phyloP scores from a whole-genome alignment of 2,329 filamentous ascomycete species.

The Fusarium illudens region DNA sequence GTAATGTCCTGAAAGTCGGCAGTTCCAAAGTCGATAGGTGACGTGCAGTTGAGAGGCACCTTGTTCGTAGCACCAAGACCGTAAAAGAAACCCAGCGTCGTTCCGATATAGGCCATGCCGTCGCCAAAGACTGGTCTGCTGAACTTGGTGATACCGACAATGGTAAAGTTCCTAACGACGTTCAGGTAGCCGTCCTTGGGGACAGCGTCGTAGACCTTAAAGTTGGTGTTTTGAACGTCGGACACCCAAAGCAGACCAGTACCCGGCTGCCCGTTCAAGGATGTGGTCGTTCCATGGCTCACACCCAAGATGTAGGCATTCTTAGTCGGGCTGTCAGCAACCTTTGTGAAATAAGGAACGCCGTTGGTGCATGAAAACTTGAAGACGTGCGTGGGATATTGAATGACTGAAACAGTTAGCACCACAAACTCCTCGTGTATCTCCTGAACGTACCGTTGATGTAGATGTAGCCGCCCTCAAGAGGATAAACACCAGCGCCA shows the following conservation, averaged over 20 bases:
- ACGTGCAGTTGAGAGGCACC: constrained; percentile 61
- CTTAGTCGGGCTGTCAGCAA: constrained; percentile 57
- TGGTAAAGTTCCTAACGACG: constrained; percentile 60
- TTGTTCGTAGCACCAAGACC: constrained; percentile 65
- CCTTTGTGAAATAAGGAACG: constrained; percentile 62
- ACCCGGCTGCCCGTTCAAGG: constrained; percentile 60
- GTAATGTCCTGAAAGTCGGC: constrained; percentile 51
- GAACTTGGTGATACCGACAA: constrained; percentile 64
- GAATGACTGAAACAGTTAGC: constrained; percentile 52
- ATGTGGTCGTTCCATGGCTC: constrained; percentile 65
- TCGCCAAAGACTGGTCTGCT: constrained; percentile 66
- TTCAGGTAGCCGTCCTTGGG: constrained; percentile 57
- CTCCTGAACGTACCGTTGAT: constrained; percentile 46
- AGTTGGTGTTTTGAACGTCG: constrained; percentile 62
- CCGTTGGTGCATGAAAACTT: constrained; percentile 64
- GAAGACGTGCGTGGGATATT: constrained; percentile 64
- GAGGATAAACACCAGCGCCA: constrained; percentile 57
- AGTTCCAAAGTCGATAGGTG: constrained; percentile 57
- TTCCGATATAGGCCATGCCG: constrained; percentile 63
- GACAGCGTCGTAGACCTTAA: constrained; percentile 62
- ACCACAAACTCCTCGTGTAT: rapidly evolving
- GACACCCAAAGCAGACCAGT: constrained; percentile 66
- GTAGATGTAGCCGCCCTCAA: constrained; percentile 60
- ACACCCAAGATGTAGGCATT: constrained; percentile 65
- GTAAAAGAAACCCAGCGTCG: constrained; percentile 60